Evolutionary conservation across 2,329 filamentous ascomycete species (phyloP), one percentile per base, ranked within the genome.

Genomic region (Fusarium nelsonii): DNA sequence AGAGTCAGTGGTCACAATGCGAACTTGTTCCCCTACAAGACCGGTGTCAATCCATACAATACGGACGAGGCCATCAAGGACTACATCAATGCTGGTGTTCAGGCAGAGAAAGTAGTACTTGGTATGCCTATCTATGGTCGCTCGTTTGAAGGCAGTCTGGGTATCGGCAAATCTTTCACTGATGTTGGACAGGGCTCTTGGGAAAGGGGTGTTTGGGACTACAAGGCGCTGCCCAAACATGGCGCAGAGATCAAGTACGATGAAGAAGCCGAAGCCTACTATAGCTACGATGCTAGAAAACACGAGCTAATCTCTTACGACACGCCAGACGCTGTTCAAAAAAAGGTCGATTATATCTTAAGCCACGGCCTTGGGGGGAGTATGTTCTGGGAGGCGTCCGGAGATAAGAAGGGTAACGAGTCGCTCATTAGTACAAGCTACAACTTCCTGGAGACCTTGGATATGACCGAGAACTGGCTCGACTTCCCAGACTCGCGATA

Each of bases 401-500:
- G 40, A 12, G 67, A 70, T 18, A 68, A 70, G 46, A 26, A 33
- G 30, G 67, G 63, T 7, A 55, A 53, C 26, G 54, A 54, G 5
- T 70, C 67, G 15, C 67, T 70, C 34, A 64, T 70, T 23, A 32
- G 43, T 26, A 65, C 54, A 18, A 68, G 67, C 43, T 46, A 44
- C 37, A 36, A 50, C 28, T 54, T 37, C 37, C 20, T 70, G 28
- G 68, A 44, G 3, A 32, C 23, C 16, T 34, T 70, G 18, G 67
- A 70, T 14, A 20, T 4, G 40, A 64, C 67, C 3, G 40, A 54
- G 43, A 70, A 70, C 37, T 70, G 67, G 58, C 46, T 70, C 14
- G 23, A 56, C 14, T 70, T 49, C 8, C 49, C 58, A 5, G 77
- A 78, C 37, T 88, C 84, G 58, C 79, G 83, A 71, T 90, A 88